Evolutionary conservation across 1,284 basidiomycete species (phyloP).

Genomic region (Coniferiporia sulphurascens): DNA sequence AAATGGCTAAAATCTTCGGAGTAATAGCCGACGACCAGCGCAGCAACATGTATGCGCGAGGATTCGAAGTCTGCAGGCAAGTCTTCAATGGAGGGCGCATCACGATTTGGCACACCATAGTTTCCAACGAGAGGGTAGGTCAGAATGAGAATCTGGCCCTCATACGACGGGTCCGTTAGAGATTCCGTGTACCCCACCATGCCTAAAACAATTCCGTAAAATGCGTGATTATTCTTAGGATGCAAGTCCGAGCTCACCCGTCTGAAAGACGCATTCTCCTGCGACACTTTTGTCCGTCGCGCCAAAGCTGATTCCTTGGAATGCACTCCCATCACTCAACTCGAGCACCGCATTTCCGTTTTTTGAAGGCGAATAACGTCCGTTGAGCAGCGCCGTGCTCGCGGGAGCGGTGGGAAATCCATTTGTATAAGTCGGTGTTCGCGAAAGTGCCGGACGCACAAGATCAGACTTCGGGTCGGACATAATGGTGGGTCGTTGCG

Average conservation of each 20-base stretch:
- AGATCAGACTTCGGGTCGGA: slow-evolving; percentile 28
- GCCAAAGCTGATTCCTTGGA: slow-evolving; percentile 90
- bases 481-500: slow-evolving; percentile 28
- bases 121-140: slow-evolving; percentile 98
- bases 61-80: slow-evolving; percentile 90
- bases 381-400: slow-evolving; percentile 40
- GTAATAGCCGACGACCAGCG: slow-evolving; percentile 91
- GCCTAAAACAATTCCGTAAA: slow-evolving; percentile 44
- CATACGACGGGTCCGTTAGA: slow-evolving; percentile 97
- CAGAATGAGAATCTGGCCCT: slow-evolving; percentile 95
- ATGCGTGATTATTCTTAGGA: neutral
- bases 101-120: slow-evolving; percentile 93
- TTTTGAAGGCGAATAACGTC: slow-evolving; percentile 24
- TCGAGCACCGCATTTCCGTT: slow-evolving; percentile 73
- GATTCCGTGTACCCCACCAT: slow-evolving; percentile 99
- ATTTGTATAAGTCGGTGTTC: slow-evolving; percentile 38
- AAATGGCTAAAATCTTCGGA: slow-evolving; percentile 95
- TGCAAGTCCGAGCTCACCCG: slow-evolving; percentile 58
- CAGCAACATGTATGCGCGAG: slow-evolving; percentile 89
- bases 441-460: slow-evolving; percentile 42
- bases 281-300: slow-evolving; percentile 87
- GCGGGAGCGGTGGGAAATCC: slow-evolving; percentile 49
- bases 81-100: slow-evolving; percentile 46
- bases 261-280: slow-evolving; percentile 99
- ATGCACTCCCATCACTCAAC: slow-evolving; percentile 87